Conservation (phyloP, 306 rosid species). For the Sechiopsis laciniata region DNA sequence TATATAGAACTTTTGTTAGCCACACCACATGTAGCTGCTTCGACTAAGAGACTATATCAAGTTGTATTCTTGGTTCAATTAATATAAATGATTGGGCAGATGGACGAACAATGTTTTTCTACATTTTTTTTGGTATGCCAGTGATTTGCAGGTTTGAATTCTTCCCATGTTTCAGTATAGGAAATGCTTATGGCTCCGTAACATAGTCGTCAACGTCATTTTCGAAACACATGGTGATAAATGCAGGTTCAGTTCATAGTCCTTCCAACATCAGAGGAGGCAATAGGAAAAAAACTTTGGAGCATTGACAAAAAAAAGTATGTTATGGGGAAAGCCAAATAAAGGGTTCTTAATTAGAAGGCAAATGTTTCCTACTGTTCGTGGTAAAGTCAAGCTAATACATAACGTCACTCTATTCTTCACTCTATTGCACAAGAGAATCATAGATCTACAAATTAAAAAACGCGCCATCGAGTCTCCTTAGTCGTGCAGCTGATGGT, state of each 20-base stretch:
- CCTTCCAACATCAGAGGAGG: too few species aligned
- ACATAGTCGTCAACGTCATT: background rate
- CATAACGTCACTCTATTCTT: too few species aligned
- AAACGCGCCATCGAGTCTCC: constrained; percentile 25
- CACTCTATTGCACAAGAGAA: background rate
- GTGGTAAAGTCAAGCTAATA: background rate
- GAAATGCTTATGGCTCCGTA: background rate
- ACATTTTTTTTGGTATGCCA: background rate
- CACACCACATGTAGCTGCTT: background rate
- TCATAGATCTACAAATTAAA: background rate
- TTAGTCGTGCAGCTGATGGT: constrained; percentile 23
- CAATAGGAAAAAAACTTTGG: background rate
- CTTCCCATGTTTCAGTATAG: background rate
- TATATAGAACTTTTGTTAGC: background rate
- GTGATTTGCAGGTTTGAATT: background rate
- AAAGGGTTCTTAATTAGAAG: background rate
- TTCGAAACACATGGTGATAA: background rate
- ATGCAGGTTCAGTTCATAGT: background rate
- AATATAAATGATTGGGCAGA: background rate
- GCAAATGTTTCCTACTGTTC: background rate
- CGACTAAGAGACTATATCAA: background rate
- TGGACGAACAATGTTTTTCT: background rate
- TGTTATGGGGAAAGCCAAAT: background rate
- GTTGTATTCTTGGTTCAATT: constrained; percentile 1
- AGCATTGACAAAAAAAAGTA: background rate